Conservation (phyloP, 495 filamentous ascomycete genomes). For the Zalerion maritima region DNA sequence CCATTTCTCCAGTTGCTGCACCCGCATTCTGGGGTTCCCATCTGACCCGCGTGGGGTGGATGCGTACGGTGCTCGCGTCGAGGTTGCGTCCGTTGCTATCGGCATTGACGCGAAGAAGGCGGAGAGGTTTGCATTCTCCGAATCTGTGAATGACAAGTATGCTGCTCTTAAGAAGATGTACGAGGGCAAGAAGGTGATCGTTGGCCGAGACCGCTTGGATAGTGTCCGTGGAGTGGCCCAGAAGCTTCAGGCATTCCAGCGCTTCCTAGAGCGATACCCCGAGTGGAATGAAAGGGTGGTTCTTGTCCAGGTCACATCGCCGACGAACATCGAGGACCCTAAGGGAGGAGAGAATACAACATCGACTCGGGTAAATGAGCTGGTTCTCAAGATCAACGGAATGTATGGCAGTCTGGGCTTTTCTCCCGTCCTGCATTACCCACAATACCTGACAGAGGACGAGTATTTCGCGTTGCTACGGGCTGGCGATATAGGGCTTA, state of each 20-base stretch:
- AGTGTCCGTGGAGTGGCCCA: conserved; percentile 80
- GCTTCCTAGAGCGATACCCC: conserved; percentile 74
- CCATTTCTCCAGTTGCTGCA: conserved; percentile 87
- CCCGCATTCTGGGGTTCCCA: conserved; percentile 70
- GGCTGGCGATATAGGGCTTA: conserved; percentile 74
- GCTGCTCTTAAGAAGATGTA: conserved; percentile 58
- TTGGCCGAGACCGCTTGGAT: conserved; percentile 84
- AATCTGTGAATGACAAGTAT: conserved; percentile 50
- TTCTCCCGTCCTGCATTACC: conserved; percentile 80
- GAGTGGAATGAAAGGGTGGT: conserved; percentile 88
- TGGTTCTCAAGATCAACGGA: conserved; percentile 83
- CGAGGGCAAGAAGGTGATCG: conserved; percentile 74
- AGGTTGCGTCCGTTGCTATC: conserved; percentile 81
- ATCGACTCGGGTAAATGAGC: conserved; percentile 68
- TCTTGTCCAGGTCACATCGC: conserved; percentile 84
- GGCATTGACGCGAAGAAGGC: conserved; percentile 70
- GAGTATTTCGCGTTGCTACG: conserved; percentile 88
- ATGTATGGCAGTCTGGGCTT: conserved; percentile 71
- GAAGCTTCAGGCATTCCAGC: conserved; percentile 84
- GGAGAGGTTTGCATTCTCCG: conserved; percentile 52
- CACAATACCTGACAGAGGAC: conserved; percentile 70
- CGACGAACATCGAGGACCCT: conserved; percentile 56
- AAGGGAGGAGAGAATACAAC: conserved; percentile 57
- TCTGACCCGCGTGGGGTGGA: conserved; percentile 68
- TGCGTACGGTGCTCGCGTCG: conserved; percentile 74